Base-by-base conservation (phyloP, 2,329 filamentous ascomycete species). In the Fusarium sp. region DNA sequence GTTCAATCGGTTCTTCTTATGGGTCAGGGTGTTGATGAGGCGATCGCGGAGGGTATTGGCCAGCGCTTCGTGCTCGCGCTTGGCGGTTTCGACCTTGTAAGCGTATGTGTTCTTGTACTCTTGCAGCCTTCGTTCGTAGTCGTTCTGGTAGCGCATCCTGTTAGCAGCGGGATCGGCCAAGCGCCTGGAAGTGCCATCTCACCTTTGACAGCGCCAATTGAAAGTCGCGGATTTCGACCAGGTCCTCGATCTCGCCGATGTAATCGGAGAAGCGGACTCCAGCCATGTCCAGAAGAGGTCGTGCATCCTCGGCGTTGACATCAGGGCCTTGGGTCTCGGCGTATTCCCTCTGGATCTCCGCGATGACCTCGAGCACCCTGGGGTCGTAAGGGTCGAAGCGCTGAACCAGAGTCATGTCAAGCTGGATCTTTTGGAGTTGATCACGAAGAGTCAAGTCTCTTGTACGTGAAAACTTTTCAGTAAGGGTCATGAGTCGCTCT, bases 351-450 rank as follows among this genome's bases (percentile, higher is more conserved):
- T 90, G 89, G 78, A 92, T 83, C 75, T 91, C 89, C 60, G 88
- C 86, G 71, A 95, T 91, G 65, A 93, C 90, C 71, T 94, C 92
- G 55, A 98, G 87, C 57, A 94, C 91, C 69, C 90, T 89, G 69
- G 91, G 87, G 61, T 88, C 87, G 81, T 97, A 97, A 1, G 94
- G 93, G 78, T 98, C 93, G 61, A 96, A 93, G 75, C 93, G 92
- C 81, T 94, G 92, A 74, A 98, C 94, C 53, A 97, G 88, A 67
- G 90, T 94, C 84, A 95, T 95, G 82, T 98, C 95, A 73, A 94
- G 92, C 83, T 98, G 95, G n/a, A 98, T 91, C 75, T 94, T 94
- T 78, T 96, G 92, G 3, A 98, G 89, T 83, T 98, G 94, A 74
- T 96, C 93, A 71, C 95, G 91, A 82, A 97, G 98, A 77, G 94